Evolutionary conservation across 73 alveolate species (phyloP), one percentile per base, ranked within the genome.

Genomic region (Symbiodinium natans): DNA sequence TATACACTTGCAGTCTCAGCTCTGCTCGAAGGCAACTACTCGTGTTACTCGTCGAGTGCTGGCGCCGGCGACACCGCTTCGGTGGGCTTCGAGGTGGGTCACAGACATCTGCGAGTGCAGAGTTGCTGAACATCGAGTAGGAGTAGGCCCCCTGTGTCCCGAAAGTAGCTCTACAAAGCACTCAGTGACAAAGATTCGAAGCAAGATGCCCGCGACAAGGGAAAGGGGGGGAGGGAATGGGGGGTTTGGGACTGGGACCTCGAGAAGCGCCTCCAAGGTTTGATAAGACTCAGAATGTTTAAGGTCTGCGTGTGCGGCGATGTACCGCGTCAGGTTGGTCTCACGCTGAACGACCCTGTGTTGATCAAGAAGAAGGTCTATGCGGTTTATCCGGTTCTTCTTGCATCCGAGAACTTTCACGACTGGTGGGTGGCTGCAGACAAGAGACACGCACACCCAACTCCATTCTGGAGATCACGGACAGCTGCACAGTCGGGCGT

Each of bases 401-500:
- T 90, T 9, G 97, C 97, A 2, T 90, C 97, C 29, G 97, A 90
- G 52, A n/a, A 90, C 63, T 90, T 90, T 33, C 89, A 73, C 56
- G 97, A 27, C 75, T 90, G 97, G 97, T 90, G 48, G 52, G 97
- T 90, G 52, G 97, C 80, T 41, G 97, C 89, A 7, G 97, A 90
- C 56, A 84, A 75, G 52, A 73, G 97, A 6, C 97, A 90, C 52
- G 97, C 97, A 7, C 36, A 40, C 17, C 97, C 97, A 23, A 90
- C 54, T 84, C 97, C 97, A 27, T 90, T 90, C 88, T 90, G 97
- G 97, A 71, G 89, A 42, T 40, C 88, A 39, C 77, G 80, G 29
- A 68, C 48, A 7, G 80, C 80, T 63, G 36, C 80, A 3, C 36
- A 63, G 36, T 23, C 27, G 80, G 80, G 80, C 80, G 17, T 63